phyloP scores from a whole-genome alignment of 75 land plant species.

The Pinus taeda region DNA sequence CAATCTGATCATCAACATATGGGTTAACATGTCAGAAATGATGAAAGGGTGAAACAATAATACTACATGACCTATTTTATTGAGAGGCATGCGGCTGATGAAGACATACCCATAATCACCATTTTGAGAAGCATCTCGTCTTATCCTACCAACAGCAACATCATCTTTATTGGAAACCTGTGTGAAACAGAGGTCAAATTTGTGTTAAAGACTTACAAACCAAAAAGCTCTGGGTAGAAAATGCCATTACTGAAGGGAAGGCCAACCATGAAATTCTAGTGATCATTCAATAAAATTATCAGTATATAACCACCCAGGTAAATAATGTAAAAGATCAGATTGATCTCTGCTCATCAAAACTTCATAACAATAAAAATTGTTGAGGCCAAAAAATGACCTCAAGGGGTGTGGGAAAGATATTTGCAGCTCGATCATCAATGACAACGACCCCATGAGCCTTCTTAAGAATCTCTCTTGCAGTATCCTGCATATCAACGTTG shows the following conservation, averaged over 20 bases:
- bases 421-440: slow-evolving; percentile 77
- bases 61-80: neutral
- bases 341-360: neutral
- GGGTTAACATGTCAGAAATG: neutral
- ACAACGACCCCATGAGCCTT: slow-evolving; percentile 80
- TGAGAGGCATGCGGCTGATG: neutral
- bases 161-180: slow-evolving; percentile 89
- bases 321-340: neutral
- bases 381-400: slow-evolving; percentile 31
- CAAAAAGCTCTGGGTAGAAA: neutral
- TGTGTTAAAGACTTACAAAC: neutral
- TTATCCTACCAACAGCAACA: slow-evolving; percentile 96
- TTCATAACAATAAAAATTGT: neutral
- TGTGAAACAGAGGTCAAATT: neutral
- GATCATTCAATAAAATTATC: neutral
- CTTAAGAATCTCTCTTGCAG: slow-evolving; percentile 76
- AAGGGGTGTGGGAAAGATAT: slow-evolving; percentile 89
- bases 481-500: slow-evolving; percentile 41
- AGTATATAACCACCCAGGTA: slow-evolving; percentile 1
- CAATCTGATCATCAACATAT: slow-evolving; percentile 39
- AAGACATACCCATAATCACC: slow-evolving; percentile 66
- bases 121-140: slow-evolving; percentile 82
- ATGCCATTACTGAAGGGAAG: neutral
- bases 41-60: neutral
- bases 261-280: neutral